Percentiles rank a stretch among this genome's conserved stretches.
Evolutionary conservation across 495 filamentous ascomycete genomes (phyloP).

Genomic region (Parachaetomium inaequale): DNA sequence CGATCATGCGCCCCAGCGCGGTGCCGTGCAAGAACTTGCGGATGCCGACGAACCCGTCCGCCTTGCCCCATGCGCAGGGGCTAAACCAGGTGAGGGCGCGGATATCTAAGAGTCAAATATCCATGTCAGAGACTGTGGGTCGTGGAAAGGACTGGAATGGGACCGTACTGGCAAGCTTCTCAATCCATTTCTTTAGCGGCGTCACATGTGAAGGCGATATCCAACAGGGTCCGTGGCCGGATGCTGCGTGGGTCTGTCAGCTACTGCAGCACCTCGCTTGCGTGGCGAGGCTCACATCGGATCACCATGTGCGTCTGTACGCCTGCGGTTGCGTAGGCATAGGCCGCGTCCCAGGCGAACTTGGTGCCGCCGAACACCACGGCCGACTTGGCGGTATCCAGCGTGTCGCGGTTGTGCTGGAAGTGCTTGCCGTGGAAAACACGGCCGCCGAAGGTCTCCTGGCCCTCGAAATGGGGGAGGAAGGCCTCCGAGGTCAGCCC

Average conservation of each 20-base stretch:
- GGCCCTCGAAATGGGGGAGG: conserved; percentile 32
- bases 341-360: conserved; percentile 70
- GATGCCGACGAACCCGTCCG: conserved; percentile 35
- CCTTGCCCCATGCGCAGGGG: conserved; percentile 37
- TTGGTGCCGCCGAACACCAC: conserved; percentile 66
- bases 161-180: conserved; percentile 53
- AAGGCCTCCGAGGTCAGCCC: conserved; percentile 34
- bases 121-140: background rate
- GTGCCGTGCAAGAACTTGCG: conserved; percentile 61
- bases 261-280: background rate
- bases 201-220: conserved; percentile 55
- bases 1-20: conserved; percentile 58
- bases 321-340: conserved; percentile 58
- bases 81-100: conserved; percentile 37
- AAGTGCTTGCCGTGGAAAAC: conserved; percentile 62
- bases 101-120: conserved; percentile 18
- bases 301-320: conserved; percentile 72
- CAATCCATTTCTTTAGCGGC: conserved; percentile 39
- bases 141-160: too few relatives aligned
- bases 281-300: conserved; percentile 39
- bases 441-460: conserved; percentile 40
- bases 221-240: conserved; percentile 66
- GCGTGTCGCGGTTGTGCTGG: conserved; percentile 25
- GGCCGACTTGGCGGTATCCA: conserved; percentile 39
- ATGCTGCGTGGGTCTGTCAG: conserved; percentile 34